Base-by-base conservation (phyloP, 306 rosid species). In the Leucaena leucocephala region DNA sequence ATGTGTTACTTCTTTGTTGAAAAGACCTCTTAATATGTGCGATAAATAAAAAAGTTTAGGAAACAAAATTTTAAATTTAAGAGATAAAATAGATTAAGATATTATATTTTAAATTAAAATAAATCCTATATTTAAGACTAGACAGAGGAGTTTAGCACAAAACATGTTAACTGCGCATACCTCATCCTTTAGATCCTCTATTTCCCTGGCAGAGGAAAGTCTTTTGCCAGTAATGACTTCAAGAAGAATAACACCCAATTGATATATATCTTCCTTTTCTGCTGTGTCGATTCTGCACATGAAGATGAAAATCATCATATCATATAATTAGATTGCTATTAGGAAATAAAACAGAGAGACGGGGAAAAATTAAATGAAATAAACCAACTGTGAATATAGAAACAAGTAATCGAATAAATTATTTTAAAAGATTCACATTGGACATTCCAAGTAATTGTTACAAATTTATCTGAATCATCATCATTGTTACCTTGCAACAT, bases 201-300 rank as follows among this genome's bases (percentile, higher is more conserved):
- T 35, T 69, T 94, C 93, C 42, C 80, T 81, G 1, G 87, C 59
- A 27, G 89, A 88, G 77, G 82, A 81, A 62, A 85, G 62, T 80
- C 61, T 81, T 78, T 85, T 90, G 5, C 98, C 98, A 6, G 92
- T 90, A 49, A 94, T 84, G 40, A 94, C 80, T 89, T 90, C 85
- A 48, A 94, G 93, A 65, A 92, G 88, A 78, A 92, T 91, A 19
- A 92, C 88, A 40, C 98, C 98, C 58, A 89, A 72, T 78, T 90
- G 93, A 77, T 85, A 90, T 52, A 95, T 92, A 44, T 95, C 98
- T 85, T 95, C 97, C 86, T 92, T 95, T 79, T 92, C 97, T 21
- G 87, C 88, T 44, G 43, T 46, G 35, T 78, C 86, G 3, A 8
- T 77, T 65, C 90, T 90, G 87, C 76, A 58, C 43, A 27, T 75